Conservation (phyloP, 371 early-diverging fungal genomes). For the Amoeboaphelidium protococcarum region DNA sequence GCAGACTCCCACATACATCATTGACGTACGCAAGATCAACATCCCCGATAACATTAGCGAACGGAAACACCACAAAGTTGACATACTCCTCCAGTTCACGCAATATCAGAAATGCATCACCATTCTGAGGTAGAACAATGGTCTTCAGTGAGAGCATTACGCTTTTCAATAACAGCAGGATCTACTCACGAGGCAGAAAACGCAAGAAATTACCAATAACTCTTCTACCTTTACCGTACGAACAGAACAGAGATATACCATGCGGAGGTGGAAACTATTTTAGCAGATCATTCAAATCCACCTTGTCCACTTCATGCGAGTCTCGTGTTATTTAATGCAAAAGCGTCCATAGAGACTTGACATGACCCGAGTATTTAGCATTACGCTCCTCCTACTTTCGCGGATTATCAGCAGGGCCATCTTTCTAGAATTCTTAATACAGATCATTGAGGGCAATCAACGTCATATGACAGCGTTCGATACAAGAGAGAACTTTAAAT, state of each 20-base stretch:
- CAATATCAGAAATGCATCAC: too few species aligned
- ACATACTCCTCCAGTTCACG: background rate
- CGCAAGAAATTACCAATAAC: background rate
- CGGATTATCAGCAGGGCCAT: background rate
- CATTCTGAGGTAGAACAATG: background rate
- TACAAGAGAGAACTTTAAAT: too few species aligned
- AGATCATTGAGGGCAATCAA: too few species aligned
- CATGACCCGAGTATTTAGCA: background rate
- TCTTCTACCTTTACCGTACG: background rate
- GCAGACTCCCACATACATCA: background rate
- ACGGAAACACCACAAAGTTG: background rate
- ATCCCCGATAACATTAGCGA: background rate
- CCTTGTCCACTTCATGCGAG: background rate
- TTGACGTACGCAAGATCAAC: background rate
- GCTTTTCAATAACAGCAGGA: background rate
- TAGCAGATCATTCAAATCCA: background rate
- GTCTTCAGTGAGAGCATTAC: background rate
- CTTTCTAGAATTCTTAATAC: too few species aligned
- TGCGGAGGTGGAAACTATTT: background rate
- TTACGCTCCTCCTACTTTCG: background rate
- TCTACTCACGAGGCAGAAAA: background rate
- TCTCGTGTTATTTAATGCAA: background rate
- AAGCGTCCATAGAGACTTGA: background rate
- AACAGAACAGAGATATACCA: background rate
- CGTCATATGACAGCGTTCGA: too few species aligned